Base-by-base conservation (phyloP, 2,329 filamentous ascomycete species). In the Phoma sp. region DNA sequence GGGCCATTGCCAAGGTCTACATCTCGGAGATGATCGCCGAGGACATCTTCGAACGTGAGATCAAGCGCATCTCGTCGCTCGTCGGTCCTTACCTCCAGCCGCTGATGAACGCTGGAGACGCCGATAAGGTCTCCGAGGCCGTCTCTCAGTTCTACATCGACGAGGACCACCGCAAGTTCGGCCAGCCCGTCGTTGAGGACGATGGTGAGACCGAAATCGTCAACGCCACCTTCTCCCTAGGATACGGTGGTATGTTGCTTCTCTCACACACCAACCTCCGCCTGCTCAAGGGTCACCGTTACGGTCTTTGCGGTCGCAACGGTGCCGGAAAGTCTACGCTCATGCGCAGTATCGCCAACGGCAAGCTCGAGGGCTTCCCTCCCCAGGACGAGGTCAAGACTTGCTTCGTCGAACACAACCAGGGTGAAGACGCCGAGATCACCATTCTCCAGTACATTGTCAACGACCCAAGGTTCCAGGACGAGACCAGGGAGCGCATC, bases 361-460 rank as follows among this genome's bases (percentile, higher is more conserved):
- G 93, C 72, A 99, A 99, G 83, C 85, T 99, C 3, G 95, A 99
- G 77, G 95, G 95, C 8, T 99, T 99, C 80, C 95, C 95, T 33
- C 83, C 92, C 15, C 92, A 95, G 74, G 92, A 97, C 63, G 89
- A 93, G 56, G 87, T 99, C 69, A 90, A 91, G 68, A 98, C 94
- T 10, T 98, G 94, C 79, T 99, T 98, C 72, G 95, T 99, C 38
- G 95, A 99, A 81, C 95, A 99, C 82, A 98, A 98, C 80, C 94
- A 99, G 79, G 95, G 95, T 51, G 95, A 98, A 77, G 94, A 97
- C 77, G 94, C 95, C 32, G 93, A 98, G 61, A 89, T 98, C 58
- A 97, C 88, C 78, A 98, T 99, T 70, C 83, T 98, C 17, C 90
- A 98, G 54, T 99, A 96, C 74, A 90, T 96, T 63, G 82, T 87